A percentile compares a stretch with the other conserved stretches of the same genome.
These are phyloP conservation scores for Pyrenochaeta sp. DNA, from an alignment of 2,329 filamentous ascomycete species.

Conservation along the genomic window DNA sequence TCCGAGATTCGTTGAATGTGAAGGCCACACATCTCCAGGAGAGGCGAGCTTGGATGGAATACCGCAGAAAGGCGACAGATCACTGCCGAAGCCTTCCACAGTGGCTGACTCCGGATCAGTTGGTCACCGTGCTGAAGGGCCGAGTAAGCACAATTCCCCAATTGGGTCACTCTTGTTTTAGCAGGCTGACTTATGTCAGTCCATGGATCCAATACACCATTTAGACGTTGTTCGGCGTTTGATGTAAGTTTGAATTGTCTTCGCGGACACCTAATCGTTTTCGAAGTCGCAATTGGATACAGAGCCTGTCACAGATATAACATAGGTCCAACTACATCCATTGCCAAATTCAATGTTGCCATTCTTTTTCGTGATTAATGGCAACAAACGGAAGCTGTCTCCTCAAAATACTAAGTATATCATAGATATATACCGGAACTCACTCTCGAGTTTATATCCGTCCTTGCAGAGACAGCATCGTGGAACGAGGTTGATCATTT, in stretches of 20 bases:
- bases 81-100: background rate
- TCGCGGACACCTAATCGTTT: background rate
- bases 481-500: background rate
- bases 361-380: no score
- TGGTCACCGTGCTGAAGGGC: background rate
- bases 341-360: no score
- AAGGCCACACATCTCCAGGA: background rate
- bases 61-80: background rate
- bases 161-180: background rate
- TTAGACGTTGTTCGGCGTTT: conserved; percentile 10
- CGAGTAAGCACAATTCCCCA: background rate
- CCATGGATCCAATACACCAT: background rate
- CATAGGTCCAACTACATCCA: no score
- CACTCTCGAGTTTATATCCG: background rate
- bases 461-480: conserved; percentile 1
- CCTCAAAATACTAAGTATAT: background rate
- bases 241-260: conserved; percentile 6
- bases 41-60: background rate
- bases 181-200: background rate
- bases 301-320: no score
- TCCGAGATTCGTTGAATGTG: background rate
- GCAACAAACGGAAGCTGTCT: no score
- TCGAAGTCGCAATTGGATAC: background rate
- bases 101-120: background rate
- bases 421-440: conserved; percentile 5